Base-by-base conservation (phyloP, 2,329 filamentous ascomycete species). In the Alternaria gansuensis region DNA sequence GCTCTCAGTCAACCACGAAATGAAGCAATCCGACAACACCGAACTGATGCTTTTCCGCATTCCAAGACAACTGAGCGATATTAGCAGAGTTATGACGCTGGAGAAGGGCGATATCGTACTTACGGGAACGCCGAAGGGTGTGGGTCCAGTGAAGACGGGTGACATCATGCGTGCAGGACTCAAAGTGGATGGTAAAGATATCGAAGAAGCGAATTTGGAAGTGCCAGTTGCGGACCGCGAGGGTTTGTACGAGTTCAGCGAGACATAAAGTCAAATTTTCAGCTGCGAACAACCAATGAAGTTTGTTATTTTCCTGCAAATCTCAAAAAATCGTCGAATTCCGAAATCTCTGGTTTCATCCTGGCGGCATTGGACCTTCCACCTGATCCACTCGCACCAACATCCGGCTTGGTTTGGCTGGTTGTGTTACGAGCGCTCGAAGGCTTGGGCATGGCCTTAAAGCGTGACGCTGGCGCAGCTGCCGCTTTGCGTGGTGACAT, bases 71-170 rank as follows among this genome's bases (percentile, higher is more conserved):
- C 78, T 99, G 73, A 91, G 90, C 72, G 93, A 97, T 81, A 96
- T 99, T 75, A 95, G 92, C 66, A 89, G 89, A 76, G 93, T 98
- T 57, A 97, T 98, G 93, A 93, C 92, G 8, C 83, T 99, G 59
- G 90, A 96, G 79, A 87, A 90, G 72, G 95, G 94, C 48, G 95
- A 99, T 78, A 88, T 99, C 72, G 88, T 99, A 48, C 81, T 99
- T 69, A 99, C 95, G n/a, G 95, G 95, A 17, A 99, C 95, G 50
- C 95, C 95, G 49, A 97, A 97, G 81, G 95, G 95, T 11, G 95
- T 99, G 2, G 95, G 95, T 1, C 84, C 88, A 21, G 93, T 97
- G 2, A 87, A 88, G 60, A 88, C 91, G 1, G 95, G 95, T 2
- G 93, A 99, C 80, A 83, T 94, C 31, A 92, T 99, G 85, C 89